Evolutionary conservation across 306 rosid genomes (phyloP).

Genomic region (Biancaea sappan): DNA sequence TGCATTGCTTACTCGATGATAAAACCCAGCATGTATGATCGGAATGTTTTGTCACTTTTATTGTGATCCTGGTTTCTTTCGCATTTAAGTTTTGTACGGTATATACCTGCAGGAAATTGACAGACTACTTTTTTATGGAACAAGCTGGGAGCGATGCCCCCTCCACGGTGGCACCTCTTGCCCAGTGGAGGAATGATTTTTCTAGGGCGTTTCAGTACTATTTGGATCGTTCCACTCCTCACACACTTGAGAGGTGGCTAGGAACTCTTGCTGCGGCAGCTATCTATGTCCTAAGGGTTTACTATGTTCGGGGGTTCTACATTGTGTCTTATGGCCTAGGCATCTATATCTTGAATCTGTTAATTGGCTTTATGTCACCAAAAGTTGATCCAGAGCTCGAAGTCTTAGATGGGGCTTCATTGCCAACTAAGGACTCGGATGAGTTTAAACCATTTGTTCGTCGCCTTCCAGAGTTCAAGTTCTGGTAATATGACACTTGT

Average conservation of each 20-base stretch:
- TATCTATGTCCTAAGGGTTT: conserved; percentile 59
- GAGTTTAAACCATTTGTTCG: conserved; percentile 77
- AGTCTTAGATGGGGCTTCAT: conserved; percentile 59
- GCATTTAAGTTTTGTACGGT: background rate
- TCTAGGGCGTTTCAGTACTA: conserved; percentile 55
- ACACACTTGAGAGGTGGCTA: conserved; percentile 63
- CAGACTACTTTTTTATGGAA: conserved; percentile 46
- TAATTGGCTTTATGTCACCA: conserved; percentile 72
- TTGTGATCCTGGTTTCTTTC: background rate
- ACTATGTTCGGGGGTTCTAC: conserved; percentile 62
- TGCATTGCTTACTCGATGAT: background rate
- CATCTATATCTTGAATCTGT: conserved; percentile 61
- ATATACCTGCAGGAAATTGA: conserved; percentile 18
- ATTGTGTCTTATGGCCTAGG: conserved; percentile 68
- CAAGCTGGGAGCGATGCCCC: conserved; percentile 51
- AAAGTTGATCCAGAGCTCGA: conserved; percentile 74
- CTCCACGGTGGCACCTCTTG: conserved; percentile 51
- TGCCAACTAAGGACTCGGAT: conserved; percentile 67
- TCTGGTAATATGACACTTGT: conserved; percentile 51
- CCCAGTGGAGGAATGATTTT: conserved; percentile 61
- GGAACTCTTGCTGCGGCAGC: conserved; percentile 53
- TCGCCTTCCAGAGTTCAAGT: conserved; percentile 80
- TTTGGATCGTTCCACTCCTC: conserved; percentile 67
- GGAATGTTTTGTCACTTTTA: background rate
- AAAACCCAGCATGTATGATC: background rate